A percentile compares a stretch with the other conserved stretches of the same genome.
Evolutionary conservation across 345 rosid species (phyloP).

Genomic region (Populus davidiana): DNA sequence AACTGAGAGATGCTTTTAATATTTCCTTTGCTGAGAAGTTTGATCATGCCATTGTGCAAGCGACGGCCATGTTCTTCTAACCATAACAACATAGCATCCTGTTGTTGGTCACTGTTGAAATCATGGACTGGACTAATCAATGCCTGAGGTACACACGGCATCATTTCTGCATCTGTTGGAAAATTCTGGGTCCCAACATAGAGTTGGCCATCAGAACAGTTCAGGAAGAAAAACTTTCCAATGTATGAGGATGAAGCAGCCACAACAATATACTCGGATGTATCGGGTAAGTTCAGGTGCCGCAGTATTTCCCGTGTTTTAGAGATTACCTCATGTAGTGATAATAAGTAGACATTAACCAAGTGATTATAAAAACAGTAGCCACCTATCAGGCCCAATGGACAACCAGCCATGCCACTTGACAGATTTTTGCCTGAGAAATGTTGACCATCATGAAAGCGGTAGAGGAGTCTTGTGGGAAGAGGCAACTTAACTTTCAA

Average conservation of each 20-base stretch:
- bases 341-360: conserved; percentile 69
- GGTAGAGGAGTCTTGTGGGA: conserved; percentile 73
- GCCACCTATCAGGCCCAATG: conserved; percentile 77
- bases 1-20: conserved; percentile 55
- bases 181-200: conserved; percentile 55
- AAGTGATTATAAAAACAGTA: conserved; percentile 44
- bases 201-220: conserved; percentile 69
- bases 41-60: conserved; percentile 56
- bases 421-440: conserved; percentile 5
- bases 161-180: conserved; percentile 45
- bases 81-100: conserved; percentile 88
- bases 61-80: conserved; percentile 77
- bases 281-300: conserved; percentile 20
- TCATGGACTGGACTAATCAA: conserved; percentile 54
- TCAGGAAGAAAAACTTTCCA: conserved; percentile 65
- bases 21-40: conserved; percentile 36
- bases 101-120: conserved; percentile 39
- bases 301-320: conserved; percentile 35
- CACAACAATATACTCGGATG: conserved; percentile 44
- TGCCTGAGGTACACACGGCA: conserved; percentile 73
- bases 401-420: neutral
- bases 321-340: conserved; percentile 45
- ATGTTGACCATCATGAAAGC: conserved; percentile 78
- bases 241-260: conserved; percentile 44
- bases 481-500: conserved; percentile 69